These are phyloP conservation scores for Scedosporium minutisporum DNA, from an alignment of 2,329 filamentous ascomycete species.

Conservation along the genomic window DNA sequence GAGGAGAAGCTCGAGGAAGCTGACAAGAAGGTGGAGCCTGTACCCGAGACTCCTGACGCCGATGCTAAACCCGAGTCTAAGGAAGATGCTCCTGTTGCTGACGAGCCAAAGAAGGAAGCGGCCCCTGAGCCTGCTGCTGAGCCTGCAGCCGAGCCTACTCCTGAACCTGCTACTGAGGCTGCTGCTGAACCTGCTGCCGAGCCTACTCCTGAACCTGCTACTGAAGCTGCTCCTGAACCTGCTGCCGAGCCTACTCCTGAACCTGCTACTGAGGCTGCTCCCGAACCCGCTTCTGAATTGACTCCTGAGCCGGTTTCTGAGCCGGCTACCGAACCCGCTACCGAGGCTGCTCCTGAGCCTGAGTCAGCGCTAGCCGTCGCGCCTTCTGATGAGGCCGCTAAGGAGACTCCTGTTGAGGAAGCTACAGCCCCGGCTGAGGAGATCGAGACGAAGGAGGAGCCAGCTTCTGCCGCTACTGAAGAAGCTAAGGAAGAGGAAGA, in stretches of 20 bases:
- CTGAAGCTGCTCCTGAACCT: neutral
- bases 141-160: neutral
- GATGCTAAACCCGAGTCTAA: neutral
- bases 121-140: neutral
- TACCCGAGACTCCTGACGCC: neutral
- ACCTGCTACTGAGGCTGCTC: neutral
- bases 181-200: neutral
- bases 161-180: neutral
- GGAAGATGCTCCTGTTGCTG: neutral
- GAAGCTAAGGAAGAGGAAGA: slow-evolving; percentile 4
- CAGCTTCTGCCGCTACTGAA: slow-evolving; percentile 1
- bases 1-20: neutral
- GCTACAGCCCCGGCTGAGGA: neutral
- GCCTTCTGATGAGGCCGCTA: neutral
- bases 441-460: neutral
- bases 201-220: neutral
- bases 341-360: neutral
- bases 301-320: slow-evolving; percentile 1
- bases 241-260: neutral
- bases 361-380: neutral
- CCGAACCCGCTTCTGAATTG: neutral
- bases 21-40: neutral
- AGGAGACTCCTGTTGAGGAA: neutral
- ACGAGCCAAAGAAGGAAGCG: neutral
- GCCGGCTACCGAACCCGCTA: neutral